A percentile compares a stretch with the other conserved stretches of the same genome.
Conservation (phyloP, 495 filamentous ascomycete genomes). For the Xylaria flabelliformis region DNA sequence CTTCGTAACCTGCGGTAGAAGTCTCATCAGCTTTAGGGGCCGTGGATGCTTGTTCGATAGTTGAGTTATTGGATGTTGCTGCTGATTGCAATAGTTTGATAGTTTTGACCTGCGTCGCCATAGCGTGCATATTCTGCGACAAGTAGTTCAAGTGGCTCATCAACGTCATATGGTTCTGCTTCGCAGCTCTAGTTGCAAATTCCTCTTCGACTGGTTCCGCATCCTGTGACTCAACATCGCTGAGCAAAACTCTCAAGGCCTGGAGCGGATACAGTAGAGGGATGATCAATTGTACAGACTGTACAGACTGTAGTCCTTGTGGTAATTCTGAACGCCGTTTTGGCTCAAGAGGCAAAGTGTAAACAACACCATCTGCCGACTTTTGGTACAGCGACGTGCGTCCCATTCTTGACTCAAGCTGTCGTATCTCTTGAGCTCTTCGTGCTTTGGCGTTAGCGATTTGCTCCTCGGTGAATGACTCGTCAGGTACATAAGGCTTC, state of each 20-base stretch:
- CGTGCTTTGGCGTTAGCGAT: slow-evolving; percentile 66
- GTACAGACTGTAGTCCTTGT: slow-evolving; percentile 64
- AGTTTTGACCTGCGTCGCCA: slow-evolving; percentile 62
- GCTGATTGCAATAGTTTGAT: background rate
- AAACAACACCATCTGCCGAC: slow-evolving; percentile 71
- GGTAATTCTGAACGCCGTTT: slow-evolving; percentile 68
- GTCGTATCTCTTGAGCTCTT: slow-evolving; percentile 69
- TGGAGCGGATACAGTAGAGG: slow-evolving; percentile 78
- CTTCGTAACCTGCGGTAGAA: slow-evolving; percentile 37
- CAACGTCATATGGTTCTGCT: slow-evolving; percentile 66
- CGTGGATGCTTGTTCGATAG: background rate
- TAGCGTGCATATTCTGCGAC: slow-evolving; percentile 71
- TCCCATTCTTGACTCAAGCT: slow-evolving; percentile 81
- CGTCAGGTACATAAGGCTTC: slow-evolving; percentile 45
- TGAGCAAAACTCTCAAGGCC: slow-evolving; percentile 68
- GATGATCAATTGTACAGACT: slow-evolving; percentile 71
- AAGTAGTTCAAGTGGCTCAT: slow-evolving; percentile 81
- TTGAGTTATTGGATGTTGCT: background rate
- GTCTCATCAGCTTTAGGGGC: background rate
- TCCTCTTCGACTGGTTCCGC: slow-evolving; percentile 66
- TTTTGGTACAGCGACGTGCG: slow-evolving; percentile 71
- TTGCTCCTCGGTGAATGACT: slow-evolving; percentile 61
- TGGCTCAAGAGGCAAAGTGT: slow-evolving; percentile 75
- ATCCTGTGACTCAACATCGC: slow-evolving; percentile 65
- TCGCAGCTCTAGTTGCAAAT: slow-evolving; percentile 65